A percentile compares a stretch with the other conserved stretches of the same genome.
Conservation (phyloP, 768 basidiomycete genomes). For the Boletellus sp. region DNA sequence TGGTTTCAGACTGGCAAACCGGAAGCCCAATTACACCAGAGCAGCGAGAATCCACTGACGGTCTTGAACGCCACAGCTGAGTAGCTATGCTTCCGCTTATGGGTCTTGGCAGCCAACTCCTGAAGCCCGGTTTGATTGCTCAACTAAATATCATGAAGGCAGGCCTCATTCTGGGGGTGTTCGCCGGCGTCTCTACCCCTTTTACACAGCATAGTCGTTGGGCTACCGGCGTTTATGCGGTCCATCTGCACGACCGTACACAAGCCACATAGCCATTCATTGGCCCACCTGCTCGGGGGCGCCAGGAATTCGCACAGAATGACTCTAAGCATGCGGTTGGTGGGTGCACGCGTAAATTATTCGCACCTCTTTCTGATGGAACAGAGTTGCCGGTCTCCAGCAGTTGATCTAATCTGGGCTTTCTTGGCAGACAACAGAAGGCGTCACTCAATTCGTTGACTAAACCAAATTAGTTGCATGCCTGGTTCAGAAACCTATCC, state of each 20-base stretch:
- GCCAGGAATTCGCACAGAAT: background rate
- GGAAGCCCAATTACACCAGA: background rate
- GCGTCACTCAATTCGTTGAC: background rate
- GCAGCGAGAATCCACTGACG: slow-evolving; percentile 3
- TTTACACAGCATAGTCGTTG: background rate
- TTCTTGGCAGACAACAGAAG: slow-evolving; percentile 10
- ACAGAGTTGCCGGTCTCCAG: background rate
- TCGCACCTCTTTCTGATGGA: background rate
- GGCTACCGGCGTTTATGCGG: slow-evolving; percentile 26
- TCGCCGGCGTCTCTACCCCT: background rate
- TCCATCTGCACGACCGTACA: background rate
- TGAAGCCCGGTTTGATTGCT: background rate
- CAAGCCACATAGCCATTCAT: background rate
- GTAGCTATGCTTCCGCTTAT: background rate
- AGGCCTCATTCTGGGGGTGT: background rate
- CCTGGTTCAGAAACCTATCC: background rate
- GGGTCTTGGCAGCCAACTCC: background rate
- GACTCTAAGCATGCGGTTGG: background rate
- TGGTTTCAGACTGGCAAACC: background rate
- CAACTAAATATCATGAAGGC: background rate
- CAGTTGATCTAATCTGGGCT: slow-evolving; percentile 3
- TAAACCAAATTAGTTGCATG: background rate
- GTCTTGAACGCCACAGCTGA: background rate
- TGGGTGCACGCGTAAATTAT: background rate
- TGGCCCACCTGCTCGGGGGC: background rate